Base-by-base conservation (phyloP, 2,329 filamentous ascomycete genomes). In the Apiospora pterosperma region DNA sequence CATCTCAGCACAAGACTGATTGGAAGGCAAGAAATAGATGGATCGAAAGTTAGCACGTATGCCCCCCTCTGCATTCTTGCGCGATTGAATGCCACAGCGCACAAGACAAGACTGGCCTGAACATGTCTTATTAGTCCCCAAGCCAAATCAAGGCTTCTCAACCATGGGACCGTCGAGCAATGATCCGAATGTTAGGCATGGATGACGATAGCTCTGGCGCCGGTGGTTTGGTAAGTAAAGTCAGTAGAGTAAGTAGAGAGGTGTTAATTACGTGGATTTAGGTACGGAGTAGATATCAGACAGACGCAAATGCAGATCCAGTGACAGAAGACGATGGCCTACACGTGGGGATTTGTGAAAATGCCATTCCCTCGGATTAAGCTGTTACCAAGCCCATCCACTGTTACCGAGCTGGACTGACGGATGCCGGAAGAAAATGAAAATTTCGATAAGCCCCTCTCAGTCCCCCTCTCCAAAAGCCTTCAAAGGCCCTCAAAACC, bases 381-480 rank as follows among this genome's bases (percentile, higher is more conserved):
- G n/a, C n/a, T n/a, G n/a, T n/a, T n/a, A n/a, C n/a, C n/a, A n/a
- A n/a, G n/a, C n/a, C n/a, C n/a, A n/a, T n/a, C n/a, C n/a, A n/a
- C n/a, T n/a, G n/a, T n/a, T n/a, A n/a, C n/a, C n/a, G n/a, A n/a
- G n/a, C n/a, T n/a, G n/a, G n/a, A n/a, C n/a, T n/a, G n/a, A n/a
- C n/a, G n/a, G n/a, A n/a, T n/a, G n/a, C n/a, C 48, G 25, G 48
- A n/a, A 28, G 19, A 55, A n/a, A 21, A 23, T 55, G 48, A 55
- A 55, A 55, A 55, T 55, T 55, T 55, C 48, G 48, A 55, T 55
- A 55, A 34, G 48, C 48, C 48, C 48, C 48, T 55, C 48, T n/a
- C 48, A 55, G 25, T 41, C 5, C 48, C 48, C 48, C 48, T 55
- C 48, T 55, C 48, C 6, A 19, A 39, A n/a, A 16, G 19, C n/a